phyloP scores from a whole-genome alignment of 2,329 filamentous ascomycete species.

The Penicillium sp. region DNA sequence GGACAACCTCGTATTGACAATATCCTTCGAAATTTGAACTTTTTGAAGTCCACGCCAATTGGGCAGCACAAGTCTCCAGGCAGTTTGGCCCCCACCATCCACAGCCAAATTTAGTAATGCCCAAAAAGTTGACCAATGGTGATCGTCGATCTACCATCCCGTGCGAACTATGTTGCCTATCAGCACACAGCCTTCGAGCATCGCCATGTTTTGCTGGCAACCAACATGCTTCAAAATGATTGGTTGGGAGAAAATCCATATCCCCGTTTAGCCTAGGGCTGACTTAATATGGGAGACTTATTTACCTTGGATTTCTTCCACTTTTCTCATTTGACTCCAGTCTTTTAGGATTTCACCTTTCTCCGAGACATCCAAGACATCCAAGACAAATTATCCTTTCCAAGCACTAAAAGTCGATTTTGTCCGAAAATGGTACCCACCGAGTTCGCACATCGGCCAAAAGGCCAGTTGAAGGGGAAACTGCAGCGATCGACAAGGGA shows the following conservation, averaged over 20 bases:
- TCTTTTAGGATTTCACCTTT: not conserved
- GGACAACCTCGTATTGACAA: not conserved
- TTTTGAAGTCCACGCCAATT: not conserved
- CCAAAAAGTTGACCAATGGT: not conserved
- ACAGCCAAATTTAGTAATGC: not conserved
- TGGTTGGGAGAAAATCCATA: not conserved
- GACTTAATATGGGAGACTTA: not conserved
- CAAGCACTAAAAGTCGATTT: not conserved
- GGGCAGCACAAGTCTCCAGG: not conserved
- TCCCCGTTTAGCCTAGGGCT: not conserved
- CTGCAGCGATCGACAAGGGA: constrained; percentile 13
- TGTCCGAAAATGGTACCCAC: constrained; percentile 6
- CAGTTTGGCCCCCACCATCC: not conserved
- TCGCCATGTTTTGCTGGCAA: not conserved
- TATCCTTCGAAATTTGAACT: not conserved
- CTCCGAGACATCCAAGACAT: not conserved
- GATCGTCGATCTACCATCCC: not conserved
- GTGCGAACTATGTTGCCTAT: not conserved
- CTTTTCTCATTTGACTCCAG: not conserved
- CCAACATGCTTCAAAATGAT: not conserved
- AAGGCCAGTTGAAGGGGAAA: constrained; percentile 6
- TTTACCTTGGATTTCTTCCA: not conserved
- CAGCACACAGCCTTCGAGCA: not conserved
- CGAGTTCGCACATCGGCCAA: constrained; percentile 1
- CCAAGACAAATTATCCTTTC: not conserved